These are phyloP conservation scores for Agapanthus africanus DNA, from an alignment of 106 monocot species.

Conservation along the genomic window DNA sequence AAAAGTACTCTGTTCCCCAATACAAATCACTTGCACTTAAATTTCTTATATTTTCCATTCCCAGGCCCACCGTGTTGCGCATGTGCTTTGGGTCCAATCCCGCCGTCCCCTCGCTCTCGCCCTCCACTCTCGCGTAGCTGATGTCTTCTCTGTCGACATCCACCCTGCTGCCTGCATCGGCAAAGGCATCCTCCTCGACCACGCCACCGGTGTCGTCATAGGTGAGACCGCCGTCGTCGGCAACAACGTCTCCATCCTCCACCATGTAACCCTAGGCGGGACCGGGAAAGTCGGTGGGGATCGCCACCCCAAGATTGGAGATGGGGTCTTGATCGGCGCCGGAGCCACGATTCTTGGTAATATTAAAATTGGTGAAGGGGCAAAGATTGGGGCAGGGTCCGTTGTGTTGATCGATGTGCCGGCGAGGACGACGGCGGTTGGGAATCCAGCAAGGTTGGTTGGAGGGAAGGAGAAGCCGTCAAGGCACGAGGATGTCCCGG, in stretches of 20 bases:
- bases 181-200: constrained; percentile 67
- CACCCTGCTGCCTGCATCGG: constrained; percentile 71
- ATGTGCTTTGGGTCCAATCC: constrained; percentile 19
- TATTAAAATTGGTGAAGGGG: constrained; percentile 65
- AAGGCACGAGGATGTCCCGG: constrained; percentile 33
- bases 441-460: constrained; percentile 60
- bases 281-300: constrained; percentile 50
- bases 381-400: constrained; percentile 85
- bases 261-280: constrained; percentile 59
- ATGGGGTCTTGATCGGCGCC: constrained; percentile 88
- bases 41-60: background rate
- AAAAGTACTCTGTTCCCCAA: too few relatives aligned
- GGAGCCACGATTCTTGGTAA: constrained; percentile 82
- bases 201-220: constrained; percentile 51
- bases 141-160: constrained; percentile 80
- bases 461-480: constrained; percentile 57
- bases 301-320: constrained; percentile 77
- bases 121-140: constrained; percentile 51
- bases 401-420: constrained; percentile 74
- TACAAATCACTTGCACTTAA: background rate
- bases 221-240: constrained; percentile 80
- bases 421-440: constrained; percentile 60
- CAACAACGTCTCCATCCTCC: constrained; percentile 51
- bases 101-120: constrained; percentile 58
- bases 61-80: constrained; percentile 29